Percentiles rank a stretch among this genome's conserved stretches.
phyloP scores from a whole-genome alignment of 305 asterid genomes.

The Rubia peregrina region DNA sequence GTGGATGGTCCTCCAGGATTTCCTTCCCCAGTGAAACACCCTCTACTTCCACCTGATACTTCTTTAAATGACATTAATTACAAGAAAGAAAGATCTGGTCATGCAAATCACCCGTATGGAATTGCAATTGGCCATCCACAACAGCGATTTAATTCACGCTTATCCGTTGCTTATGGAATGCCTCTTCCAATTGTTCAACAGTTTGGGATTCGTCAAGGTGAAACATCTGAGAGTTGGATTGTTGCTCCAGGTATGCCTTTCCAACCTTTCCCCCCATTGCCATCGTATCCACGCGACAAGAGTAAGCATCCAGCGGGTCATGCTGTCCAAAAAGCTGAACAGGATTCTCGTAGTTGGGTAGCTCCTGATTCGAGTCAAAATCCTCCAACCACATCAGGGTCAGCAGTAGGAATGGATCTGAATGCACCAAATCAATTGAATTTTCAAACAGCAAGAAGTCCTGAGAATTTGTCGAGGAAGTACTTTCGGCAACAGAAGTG shows the following conservation, averaged over 20 bases:
- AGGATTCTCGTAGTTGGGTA: conserved; percentile 22
- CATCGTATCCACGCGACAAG: conserved; percentile 36
- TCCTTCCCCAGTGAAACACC: conserved; percentile 33
- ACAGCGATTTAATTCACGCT: conserved; percentile 44
- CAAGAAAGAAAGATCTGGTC: conserved; percentile 21
- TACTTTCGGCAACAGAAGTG: conserved; percentile 60
- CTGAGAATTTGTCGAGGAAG: conserved; percentile 47
- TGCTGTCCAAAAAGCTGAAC: conserved; percentile 31
- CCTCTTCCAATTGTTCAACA: conserved; percentile 46
- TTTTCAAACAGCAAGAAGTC: conserved; percentile 31
- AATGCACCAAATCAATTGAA: conserved; percentile 26
- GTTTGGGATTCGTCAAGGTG: conserved; percentile 34
- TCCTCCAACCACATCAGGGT: conserved; percentile 30
- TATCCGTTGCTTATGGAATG: conserved; percentile 60
- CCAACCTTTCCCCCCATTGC: conserved; percentile 78
- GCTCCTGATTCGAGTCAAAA: conserved; percentile 37
- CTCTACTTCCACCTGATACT: conserved; percentile 27
- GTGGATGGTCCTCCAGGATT: conserved; percentile 81
- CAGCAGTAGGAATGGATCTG: conserved; percentile 18
- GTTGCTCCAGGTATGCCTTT: conserved; percentile 70
- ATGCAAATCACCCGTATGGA: conserved; percentile 27
- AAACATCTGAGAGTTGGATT: conserved; percentile 35
- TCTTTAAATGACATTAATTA: conserved; percentile 26
- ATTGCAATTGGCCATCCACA: conserved; percentile 40
- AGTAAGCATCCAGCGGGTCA: conserved; percentile 22